Percentiles rank a stretch among this genome's conserved stretches.
phyloP scores from a whole-genome alignment of 2,329 filamentous ascomycete genomes.

The Ophiostoma quercus region DNA sequence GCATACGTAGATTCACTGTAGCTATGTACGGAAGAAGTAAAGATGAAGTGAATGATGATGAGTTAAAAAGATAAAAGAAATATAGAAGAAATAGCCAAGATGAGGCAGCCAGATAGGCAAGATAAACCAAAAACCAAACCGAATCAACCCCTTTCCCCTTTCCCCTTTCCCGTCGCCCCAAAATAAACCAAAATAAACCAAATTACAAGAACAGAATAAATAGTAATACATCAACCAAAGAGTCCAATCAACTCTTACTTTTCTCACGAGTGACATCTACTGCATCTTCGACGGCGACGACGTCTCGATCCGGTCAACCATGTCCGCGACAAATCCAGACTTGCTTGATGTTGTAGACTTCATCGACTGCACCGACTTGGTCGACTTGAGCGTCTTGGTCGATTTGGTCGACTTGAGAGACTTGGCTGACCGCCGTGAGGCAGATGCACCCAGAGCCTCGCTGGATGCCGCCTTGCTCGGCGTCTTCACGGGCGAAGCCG shows the following conservation, averaged over 20 bases:
- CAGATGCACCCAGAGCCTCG: slow-evolving; percentile 14
- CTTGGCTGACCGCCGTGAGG: background rate
- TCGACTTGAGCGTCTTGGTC: background rate
- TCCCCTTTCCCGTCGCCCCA: background rate
- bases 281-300: slow-evolving; percentile 18
- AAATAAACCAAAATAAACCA: background rate
- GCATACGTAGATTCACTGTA: background rate
- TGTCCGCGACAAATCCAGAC: slow-evolving; percentile 41
- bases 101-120: background rate
- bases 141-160: background rate
- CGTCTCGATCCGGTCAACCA: slow-evolving; percentile 52
- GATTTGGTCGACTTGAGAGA: slow-evolving; percentile 15
- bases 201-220: background rate
- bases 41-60: background rate
- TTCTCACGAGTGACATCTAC: background rate
- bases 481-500: slow-evolving; percentile 8
- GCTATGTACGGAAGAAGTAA: background rate
- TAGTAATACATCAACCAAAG: background rate
- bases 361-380: slow-evolving; percentile 30
- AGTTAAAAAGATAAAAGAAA: background rate
- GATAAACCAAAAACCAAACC: background rate
- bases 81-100: background rate
- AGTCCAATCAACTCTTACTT: background rate
- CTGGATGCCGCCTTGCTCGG: background rate
- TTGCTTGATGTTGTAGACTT: slow-evolving; percentile 18